Conservation (phyloP, 495 filamentous ascomycete genomes). For the Aspergillus heteromorphus region DNA sequence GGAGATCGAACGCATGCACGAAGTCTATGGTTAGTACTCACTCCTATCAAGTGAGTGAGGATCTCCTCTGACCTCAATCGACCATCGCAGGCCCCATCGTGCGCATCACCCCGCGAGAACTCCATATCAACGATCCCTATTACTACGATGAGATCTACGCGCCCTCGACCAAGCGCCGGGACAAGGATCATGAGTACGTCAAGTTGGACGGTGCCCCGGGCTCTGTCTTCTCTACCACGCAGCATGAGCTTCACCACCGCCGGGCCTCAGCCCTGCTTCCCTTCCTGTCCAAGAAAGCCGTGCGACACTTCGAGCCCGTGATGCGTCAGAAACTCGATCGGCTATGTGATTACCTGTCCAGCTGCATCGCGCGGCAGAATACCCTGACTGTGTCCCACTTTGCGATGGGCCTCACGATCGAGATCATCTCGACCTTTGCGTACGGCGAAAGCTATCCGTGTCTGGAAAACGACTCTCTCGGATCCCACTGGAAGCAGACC, state of each 20-base stretch:
- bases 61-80: neutral
- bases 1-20: slow-evolving; percentile 38
- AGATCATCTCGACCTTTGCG: neutral
- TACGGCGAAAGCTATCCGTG: neutral
- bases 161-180: neutral
- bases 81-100: slow-evolving; percentile 52
- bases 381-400: neutral
- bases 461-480: neutral
- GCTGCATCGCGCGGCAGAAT: neutral
- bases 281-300: neutral
- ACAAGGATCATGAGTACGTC: neutral
- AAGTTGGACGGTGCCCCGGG: neutral
- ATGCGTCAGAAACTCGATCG: neutral
- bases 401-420: neutral
- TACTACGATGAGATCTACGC: slow-evolving; percentile 46
- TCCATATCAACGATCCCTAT: slow-evolving; percentile 48
- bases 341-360: neutral
- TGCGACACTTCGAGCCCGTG: neutral
- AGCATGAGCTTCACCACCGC: neutral
- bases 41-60: too few relatives aligned
- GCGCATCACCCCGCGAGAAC: slow-evolving; percentile 49
- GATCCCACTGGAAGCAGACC: neutral
- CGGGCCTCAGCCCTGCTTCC: neutral
- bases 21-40: slow-evolving; percentile 18
- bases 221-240: neutral